phyloP scores from a whole-genome alignment of 2,329 filamentous ascomycete species.

The Alternaria ethzedia region DNA sequence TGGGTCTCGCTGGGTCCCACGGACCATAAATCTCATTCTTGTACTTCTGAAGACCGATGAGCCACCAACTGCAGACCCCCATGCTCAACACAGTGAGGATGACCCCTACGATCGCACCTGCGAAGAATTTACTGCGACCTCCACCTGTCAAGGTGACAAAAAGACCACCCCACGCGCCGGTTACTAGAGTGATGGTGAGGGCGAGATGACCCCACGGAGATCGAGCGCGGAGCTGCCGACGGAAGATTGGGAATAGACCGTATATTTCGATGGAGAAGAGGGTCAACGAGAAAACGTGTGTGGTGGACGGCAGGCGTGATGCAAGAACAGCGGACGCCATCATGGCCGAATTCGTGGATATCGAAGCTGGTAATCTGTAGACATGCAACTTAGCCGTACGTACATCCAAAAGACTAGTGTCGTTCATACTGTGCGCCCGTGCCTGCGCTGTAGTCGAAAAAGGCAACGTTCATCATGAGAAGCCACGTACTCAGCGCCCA shows the following conservation, averaged over 20 bases:
- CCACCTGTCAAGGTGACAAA: slow-evolving; percentile 64
- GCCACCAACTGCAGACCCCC: slow-evolving; percentile 96
- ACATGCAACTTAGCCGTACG: slow-evolving; percentile 15
- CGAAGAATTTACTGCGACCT: slow-evolving; percentile 64
- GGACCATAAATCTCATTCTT: slow-evolving; percentile 99
- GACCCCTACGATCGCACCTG: slow-evolving; percentile 79
- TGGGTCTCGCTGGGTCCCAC: slow-evolving; percentile 93
- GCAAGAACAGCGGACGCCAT: slow-evolving; percentile 97
- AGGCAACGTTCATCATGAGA: slow-evolving; percentile 93
- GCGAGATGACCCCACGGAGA: slow-evolving; percentile 81
- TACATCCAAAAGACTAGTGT: neutral
- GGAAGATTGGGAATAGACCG: slow-evolving; percentile 94
- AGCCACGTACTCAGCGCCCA: slow-evolving; percentile 97
- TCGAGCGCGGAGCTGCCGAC: slow-evolving; percentile 82
- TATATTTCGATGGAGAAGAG: slow-evolving; percentile 98
- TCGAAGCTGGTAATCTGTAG: slow-evolving; percentile 70
- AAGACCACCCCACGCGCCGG: slow-evolving; percentile 80
- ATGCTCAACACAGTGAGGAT: slow-evolving; percentile 78
- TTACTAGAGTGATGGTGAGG: slow-evolving; percentile 76
- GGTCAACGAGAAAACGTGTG: slow-evolving; percentile 92
- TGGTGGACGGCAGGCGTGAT: slow-evolving; percentile 84
- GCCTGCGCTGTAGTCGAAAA: slow-evolving; percentile 90
- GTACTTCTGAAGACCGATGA: slow-evolving; percentile 96
- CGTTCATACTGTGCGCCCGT: slow-evolving; percentile 57
- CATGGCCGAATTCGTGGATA: slow-evolving; percentile 93